phyloP scores from a whole-genome alignment of 208 protist genomes.

The Borovskyia barvae region DNA sequence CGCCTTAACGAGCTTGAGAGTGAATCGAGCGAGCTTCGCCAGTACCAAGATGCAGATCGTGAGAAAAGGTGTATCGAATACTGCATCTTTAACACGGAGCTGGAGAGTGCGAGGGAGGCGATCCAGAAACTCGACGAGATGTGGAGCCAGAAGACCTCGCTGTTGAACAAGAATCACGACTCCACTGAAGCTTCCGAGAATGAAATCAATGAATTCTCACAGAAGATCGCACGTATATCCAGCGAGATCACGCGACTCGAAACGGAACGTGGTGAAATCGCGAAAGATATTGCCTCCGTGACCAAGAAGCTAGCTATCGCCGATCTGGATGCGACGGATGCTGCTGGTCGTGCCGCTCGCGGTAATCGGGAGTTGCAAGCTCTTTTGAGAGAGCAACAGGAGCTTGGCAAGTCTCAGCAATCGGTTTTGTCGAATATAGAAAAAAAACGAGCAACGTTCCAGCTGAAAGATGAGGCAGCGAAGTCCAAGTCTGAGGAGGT shows the following conservation, averaged over 20 bases:
- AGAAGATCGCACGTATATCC: constrained; percentile 37
- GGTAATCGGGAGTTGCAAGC: constrained; percentile 42
- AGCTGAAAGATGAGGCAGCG: constrained; percentile 27
- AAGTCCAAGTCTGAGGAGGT: constrained; percentile 40
- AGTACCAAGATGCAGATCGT: constrained; percentile 91
- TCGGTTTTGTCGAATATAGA: constrained; percentile 32
- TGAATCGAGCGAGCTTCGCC: constrained; percentile 94
- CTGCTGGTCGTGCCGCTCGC: constrained; percentile 29
- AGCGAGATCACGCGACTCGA: constrained; percentile 52
- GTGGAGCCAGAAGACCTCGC: constrained; percentile 33
- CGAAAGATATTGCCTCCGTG: constrained; percentile 54
- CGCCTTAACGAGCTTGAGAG: constrained; percentile 93
- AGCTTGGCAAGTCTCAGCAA: constrained; percentile 45
- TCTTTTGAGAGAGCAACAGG: constrained; percentile 56
- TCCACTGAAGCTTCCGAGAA: constrained; percentile 40
- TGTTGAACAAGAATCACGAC: constrained; percentile 47
- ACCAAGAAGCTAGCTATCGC: constrained; percentile 61
- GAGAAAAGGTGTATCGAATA: constrained; percentile 92
- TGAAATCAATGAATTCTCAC: constrained; percentile 33
- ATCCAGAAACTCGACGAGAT: constrained; percentile 58
- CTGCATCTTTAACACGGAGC: constrained; percentile 79
- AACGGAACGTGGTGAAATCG: constrained; percentile 41
- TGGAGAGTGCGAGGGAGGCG: constrained; percentile 53
- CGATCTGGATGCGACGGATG: constrained; percentile 63
- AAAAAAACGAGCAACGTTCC: constrained; percentile 30